Conservation (phyloP, 2,329 filamentous ascomycete genomes). For the Trichophaea hybrida region DNA sequence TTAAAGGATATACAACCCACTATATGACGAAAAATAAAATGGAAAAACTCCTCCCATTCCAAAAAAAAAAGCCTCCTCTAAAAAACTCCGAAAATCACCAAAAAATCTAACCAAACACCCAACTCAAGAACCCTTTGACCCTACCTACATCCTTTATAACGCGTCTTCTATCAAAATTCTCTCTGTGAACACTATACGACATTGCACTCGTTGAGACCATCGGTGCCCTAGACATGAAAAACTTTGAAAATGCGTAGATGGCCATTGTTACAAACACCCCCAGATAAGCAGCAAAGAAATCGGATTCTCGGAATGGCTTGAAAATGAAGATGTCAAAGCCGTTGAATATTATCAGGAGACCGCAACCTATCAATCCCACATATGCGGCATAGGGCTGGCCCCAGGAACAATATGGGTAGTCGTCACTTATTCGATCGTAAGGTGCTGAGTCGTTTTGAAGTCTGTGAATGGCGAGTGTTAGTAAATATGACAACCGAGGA, state of each 20-base stretch:
- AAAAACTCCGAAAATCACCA: no score
- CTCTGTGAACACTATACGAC: not conserved
- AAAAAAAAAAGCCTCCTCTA: no score
- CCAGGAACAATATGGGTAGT: conserved; percentile 47
- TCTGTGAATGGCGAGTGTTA: not conserved
- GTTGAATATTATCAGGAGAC: conserved; percentile 50
- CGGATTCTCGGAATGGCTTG: conserved; percentile 40
- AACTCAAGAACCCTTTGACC: not conserved
- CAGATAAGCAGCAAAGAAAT: conserved; percentile 52
- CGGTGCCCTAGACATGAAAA: not conserved
- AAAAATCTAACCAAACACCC: not conserved
- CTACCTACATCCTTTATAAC: not conserved
- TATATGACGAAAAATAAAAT: no score
- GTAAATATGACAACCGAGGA: not conserved
- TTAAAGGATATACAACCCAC: no score
- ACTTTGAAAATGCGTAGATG: conserved; percentile 33
- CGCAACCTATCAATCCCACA: conserved; percentile 51
- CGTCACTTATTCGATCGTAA: conserved; percentile 41
- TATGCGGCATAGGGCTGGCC: conserved; percentile 50
- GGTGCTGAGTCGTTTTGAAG: not conserved
- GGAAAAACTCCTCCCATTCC: no score
- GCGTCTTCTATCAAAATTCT: not conserved
- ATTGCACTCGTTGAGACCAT: not conserved
- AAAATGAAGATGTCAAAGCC: conserved; percentile 53
- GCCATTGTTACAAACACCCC: conserved; percentile 50